Evolutionary conservation across 306 rosid genomes (phyloP).

Genomic region (Quercus gilva): DNA sequence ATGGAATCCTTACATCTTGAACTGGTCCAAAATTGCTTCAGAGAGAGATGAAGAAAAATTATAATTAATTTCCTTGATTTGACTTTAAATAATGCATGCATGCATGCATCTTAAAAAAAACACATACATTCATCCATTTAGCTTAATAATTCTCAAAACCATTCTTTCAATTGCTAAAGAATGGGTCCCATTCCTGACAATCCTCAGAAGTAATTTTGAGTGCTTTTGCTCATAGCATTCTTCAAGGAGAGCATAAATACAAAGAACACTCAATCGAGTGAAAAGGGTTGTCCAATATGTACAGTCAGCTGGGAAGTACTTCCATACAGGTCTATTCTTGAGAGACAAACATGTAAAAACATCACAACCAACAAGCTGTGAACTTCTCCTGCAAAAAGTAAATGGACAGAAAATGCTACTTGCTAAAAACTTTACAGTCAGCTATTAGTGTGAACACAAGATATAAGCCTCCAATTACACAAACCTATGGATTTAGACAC

Average conservation of each 20-base stretch:
- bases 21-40: conserved; percentile 94
- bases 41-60: conserved; percentile 15
- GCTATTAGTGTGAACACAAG: no score
- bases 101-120: not conserved
- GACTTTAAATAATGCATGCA: conserved; percentile 7
- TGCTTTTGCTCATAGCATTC: not conserved
- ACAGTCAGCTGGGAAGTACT: not conserved
- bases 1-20: conserved; percentile 97
- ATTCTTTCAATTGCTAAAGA: not conserved
- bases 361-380: not conserved
- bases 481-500: no score
- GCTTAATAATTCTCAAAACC: not conserved
- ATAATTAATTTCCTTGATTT: conserved; percentile 19
- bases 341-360: not conserved
- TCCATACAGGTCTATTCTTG: not conserved
- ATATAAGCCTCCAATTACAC: no score
- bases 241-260: not conserved
- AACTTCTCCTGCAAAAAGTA: not conserved
- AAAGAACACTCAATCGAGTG: not conserved
- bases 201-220: not conserved
- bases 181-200: not conserved
- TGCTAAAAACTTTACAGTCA: not conserved
- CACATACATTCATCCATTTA: not conserved
- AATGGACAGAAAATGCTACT: not conserved
- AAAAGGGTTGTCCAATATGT: not conserved